Percentiles rank a stretch among this genome's conserved stretches.
Conservation (phyloP, 2,329 filamentous ascomycete species). For the Orbilia oligospora region DNA sequence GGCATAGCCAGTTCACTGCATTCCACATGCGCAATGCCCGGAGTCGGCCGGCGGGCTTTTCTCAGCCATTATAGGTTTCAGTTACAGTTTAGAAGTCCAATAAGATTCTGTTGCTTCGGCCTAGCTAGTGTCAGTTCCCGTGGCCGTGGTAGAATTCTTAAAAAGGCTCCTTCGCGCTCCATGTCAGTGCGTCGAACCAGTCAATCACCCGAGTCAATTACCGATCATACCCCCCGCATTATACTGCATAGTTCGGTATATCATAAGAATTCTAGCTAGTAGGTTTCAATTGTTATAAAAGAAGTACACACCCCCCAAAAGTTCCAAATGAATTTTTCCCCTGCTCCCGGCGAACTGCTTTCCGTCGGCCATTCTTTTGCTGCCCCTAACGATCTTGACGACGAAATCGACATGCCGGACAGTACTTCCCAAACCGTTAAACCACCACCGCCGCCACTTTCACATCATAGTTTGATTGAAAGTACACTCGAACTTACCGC, state of each 20-base stretch:
- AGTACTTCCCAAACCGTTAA: conserved; percentile 59
- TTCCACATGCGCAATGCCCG: conserved; percentile 21
- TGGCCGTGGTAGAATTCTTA: conserved; percentile 25
- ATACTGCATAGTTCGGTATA: background rate
- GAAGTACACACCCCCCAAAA: conserved; percentile 6
- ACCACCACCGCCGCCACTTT: conserved; percentile 46
- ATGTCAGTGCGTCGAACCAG: conserved; percentile 12
- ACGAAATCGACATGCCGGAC: conserved; percentile 50
- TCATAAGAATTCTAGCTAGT: conserved; percentile 7
- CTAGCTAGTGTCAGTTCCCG: conserved; percentile 7
- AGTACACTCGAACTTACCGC: conserved; percentile 62
- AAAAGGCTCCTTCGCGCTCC: background rate
- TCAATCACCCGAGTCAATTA: conserved; percentile 5
- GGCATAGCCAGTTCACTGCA: background rate
- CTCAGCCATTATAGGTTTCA: background rate
- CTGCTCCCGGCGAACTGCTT: conserved; percentile 56
- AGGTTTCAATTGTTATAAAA: conserved; percentile 8
- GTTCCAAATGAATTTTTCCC: conserved; percentile 50
- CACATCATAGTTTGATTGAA: conserved; percentile 62
- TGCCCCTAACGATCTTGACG: conserved; percentile 35
- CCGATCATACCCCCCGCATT: conserved; percentile 1
- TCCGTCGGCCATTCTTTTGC: conserved; percentile 59
- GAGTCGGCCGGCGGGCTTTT: background rate
- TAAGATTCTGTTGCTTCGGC: background rate
- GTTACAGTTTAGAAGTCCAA: background rate